Evolutionary conservation across 805 yeast species (phyloP), one percentile per base, ranked within the genome.

Genomic region (Ogataea siamensis): DNA sequence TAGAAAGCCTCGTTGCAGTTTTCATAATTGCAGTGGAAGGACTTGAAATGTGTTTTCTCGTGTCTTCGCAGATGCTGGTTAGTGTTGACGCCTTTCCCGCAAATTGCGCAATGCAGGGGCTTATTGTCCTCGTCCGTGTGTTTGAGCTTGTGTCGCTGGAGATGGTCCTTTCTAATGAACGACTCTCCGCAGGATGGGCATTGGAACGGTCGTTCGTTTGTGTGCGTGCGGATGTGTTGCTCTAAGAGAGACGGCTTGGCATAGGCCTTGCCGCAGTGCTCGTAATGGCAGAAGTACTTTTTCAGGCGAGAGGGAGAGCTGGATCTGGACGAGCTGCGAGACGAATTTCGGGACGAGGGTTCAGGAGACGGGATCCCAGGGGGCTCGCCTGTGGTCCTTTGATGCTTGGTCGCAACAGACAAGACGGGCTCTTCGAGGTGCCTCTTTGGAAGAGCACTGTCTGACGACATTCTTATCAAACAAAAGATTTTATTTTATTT

Each of bases 81-180:
- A 0, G 95, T 73, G 36, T 80, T 81, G 35, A 85, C 82, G 3
- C 96, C 95, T 59, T 87, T 88, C 1, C 81, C 80, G 57, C 99
- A 93, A 1, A 70, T 57, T 0, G 77, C 59, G 54, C 98, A 89
- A 28, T 70, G 74, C 54, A 73, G 79, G 0, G 95, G 95, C 51
- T 83, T 85, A 3, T 70, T 74, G 1, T 66, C 69, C 16, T 59
- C 62, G 2, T 43, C 43, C 5, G 66, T 52, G 55, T 89, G 96
- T 13, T 87, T 76, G 16, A 83, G 58, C 37, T 67, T 45, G 57
- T 88, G 97, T 11, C 93, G 87, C 37, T 80, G 72, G 37, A 88
- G 67, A 63, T 88, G 94, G 47, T 88, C 89, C 40, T 81, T 83
- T 36, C 96, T 71, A 12, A 77, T 67, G 54, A 87, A 93, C 0